Evolutionary conservation across 257 asterid genomes (phyloP), one percentile per base, ranked within the genome.

Genomic region (Solanum gandarillasii): DNA sequence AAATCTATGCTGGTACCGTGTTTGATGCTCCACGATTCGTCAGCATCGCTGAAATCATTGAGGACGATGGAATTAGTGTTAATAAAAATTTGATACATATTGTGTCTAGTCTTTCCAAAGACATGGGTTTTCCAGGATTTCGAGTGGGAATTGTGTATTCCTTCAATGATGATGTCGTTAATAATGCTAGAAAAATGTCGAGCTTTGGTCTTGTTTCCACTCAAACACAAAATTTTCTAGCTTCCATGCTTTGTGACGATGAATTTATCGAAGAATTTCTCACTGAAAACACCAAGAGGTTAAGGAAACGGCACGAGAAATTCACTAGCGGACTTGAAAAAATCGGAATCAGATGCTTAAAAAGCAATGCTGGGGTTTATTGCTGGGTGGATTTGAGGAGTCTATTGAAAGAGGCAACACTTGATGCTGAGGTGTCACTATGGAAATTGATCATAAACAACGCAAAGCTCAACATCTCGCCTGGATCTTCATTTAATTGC

Each of bases 101-200:
- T 0, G 94, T 94, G 36, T 94, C 92, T 9, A 94, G 98, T 81
- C 75, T 96, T 87, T 95, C 99, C 1, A 96, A 96, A 73, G 98
- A 94, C 89, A 87, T 96, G 93, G 98, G 98, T 3, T 90, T 96
- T 5, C 98, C 99, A 0, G 98, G 99, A 0, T 94, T 94, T 14
- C 85, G 99, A 88, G 95, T 96, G 0, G 99, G 99, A 32, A 91
- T 94, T 14, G 62, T 95, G 43, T 96, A 96, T 88, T 95, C 99
- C 0, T 94, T 93, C 91, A 95, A 95, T 83, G 98, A 96, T 73
- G 23, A 0, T 0, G 98, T 96, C 0, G 93, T 94, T 35, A 84
- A 68, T 4, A 27, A 74, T 8, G 94, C 89, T 0, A 90, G 98
- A 2, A 96, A 41, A 34, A 79, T 41, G 65, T 79, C 85, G 65